Percentiles rank a stretch among this genome's conserved stretches.
These are phyloP conservation scores for Citrus trifoliata DNA, from an alignment of 345 rosid species.

Conservation along the genomic window DNA sequence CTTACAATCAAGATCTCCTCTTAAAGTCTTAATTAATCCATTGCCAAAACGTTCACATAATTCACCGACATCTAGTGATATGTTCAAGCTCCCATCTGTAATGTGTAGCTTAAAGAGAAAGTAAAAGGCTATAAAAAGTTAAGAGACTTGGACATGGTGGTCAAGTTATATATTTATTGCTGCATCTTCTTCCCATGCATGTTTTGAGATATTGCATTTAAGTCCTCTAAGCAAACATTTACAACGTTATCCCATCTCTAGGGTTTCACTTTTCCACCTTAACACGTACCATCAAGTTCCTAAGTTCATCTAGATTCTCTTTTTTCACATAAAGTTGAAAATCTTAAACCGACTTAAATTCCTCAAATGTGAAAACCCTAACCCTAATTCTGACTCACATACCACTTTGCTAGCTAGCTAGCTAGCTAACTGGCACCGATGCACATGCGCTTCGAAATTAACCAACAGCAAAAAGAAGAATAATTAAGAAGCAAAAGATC, in stretches of 20 bases:
- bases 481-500: neutral
- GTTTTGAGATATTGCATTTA: constrained; percentile 7
- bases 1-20: constrained; percentile 3
- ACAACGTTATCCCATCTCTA: neutral
- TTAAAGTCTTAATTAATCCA: constrained; percentile 9
- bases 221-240: neutral
- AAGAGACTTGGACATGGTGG: neutral
- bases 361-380: constrained; percentile 35
- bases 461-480: neutral
- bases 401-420: neutral
- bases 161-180: constrained; percentile 6
- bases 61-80: constrained; percentile 9
- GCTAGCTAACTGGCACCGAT: neutral
- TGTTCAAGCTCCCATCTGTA: neutral
- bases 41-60: constrained; percentile 7
- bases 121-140: constrained; percentile 5
- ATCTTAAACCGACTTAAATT: constrained; percentile 4
- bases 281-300: constrained; percentile 8
- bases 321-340: constrained; percentile 10
- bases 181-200: constrained; percentile 10
- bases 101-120: constrained; percentile 12
- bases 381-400: constrained; percentile 32
- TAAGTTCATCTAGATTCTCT: constrained; percentile 10
- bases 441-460: neutral
- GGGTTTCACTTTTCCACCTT: constrained; percentile 5